Base-by-base conservation (phyloP, 1,139 yeast genomes). In the Geotrichum europaeum region DNA sequence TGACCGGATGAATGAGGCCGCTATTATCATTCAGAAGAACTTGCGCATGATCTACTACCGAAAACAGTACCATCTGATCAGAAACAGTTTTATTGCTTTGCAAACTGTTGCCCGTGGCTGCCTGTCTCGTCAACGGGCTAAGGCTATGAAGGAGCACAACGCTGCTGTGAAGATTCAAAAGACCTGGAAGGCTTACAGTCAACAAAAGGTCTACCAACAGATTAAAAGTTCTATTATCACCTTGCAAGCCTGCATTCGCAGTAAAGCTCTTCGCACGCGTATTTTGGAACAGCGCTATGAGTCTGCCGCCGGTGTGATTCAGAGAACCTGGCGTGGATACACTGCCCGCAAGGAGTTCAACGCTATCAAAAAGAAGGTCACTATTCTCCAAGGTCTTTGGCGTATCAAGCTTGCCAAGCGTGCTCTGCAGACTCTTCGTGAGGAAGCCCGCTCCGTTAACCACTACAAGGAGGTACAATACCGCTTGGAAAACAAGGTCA, bases 401-500 rank as follows among this genome's bases (percentile, higher is more conserved):
- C 84, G 99, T 78, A 84, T 95, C 69, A 84, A 82, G 65, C 78
- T 81, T 64, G 99, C 99, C 40, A 79, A 79, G 66, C 78, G 78
- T 60, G 86, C 87, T 72, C 82, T 89, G 68, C 78, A 79, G 64
- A 76, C 79, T 63, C 79, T 90, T 71, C 88, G 84, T 72, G 82
- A 81, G 34, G 98, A 94, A 67, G 97, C 97, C 49, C 89, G 90
- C 72, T 89, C 97, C 24, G 96, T 90, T 56, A 87, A 86, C 72
- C 96, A 87, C 71, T 82, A 89, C 78, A 85, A 89, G 75, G 97
- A 94, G 73, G 96, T 90, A 49, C 90, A 96, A 69, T 94, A 90
- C 76, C 85, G 88, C 72, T 82, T 94, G 69, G 99, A 95, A 74
- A 94, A 92, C 75, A 95, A 94, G 79, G 98, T 95, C 30, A 90